Percentiles rank a stretch among this genome's conserved stretches.
Conservation (phyloP, 2,329 filamentous ascomycete genomes). For the Dothideomycetidae sp. region DNA sequence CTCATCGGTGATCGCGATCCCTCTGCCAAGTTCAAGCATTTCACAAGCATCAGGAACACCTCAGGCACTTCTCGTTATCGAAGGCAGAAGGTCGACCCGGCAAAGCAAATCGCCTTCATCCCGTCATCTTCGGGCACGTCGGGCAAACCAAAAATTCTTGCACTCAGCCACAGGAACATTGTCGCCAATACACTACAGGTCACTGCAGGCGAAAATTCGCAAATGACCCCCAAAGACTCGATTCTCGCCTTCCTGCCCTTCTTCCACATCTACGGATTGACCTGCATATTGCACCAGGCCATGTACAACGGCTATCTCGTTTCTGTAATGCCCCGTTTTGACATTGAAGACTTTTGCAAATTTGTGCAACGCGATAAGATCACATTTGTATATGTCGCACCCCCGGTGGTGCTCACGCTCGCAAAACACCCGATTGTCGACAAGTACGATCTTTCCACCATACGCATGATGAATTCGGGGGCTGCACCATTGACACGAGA, state of each 20-base stretch:
- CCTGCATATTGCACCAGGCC: slow-evolving; percentile 54
- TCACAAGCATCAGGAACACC: slow-evolving; percentile 52
- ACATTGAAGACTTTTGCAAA: slow-evolving; percentile 62
- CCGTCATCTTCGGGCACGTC: slow-evolving; percentile 88
- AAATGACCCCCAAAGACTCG: slow-evolving; percentile 51
- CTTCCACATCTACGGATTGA: slow-evolving; percentile 83
- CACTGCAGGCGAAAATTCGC: slow-evolving; percentile 21
- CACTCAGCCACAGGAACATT: slow-evolving; percentile 56
- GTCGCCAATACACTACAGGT: slow-evolving; percentile 45
- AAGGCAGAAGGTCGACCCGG: slow-evolving; percentile 48
- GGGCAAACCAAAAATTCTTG: slow-evolving; percentile 80
- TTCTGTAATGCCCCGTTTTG: slow-evolving; percentile 65
- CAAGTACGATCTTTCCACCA: slow-evolving; percentile 63
- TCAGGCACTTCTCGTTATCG: slow-evolving; percentile 44
- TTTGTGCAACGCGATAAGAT: slow-evolving; percentile 61
- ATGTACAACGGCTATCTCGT: slow-evolving; percentile 52
- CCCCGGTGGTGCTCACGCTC: slow-evolving; percentile 67
- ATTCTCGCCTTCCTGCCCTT: slow-evolving; percentile 72
- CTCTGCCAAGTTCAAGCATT: slow-evolving; percentile 50
- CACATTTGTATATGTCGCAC: slow-evolving; percentile 70
- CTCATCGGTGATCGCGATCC: slow-evolving; percentile 60
- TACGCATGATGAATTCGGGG: slow-evolving; percentile 77
- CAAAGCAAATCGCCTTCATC: slow-evolving; percentile 65
- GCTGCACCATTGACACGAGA: slow-evolving; percentile 74
- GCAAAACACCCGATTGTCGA: slow-evolving; percentile 64